phyloP scores from a whole-genome alignment of 2,329 filamentous ascomycete species.

The Westerdykella ornata region DNA sequence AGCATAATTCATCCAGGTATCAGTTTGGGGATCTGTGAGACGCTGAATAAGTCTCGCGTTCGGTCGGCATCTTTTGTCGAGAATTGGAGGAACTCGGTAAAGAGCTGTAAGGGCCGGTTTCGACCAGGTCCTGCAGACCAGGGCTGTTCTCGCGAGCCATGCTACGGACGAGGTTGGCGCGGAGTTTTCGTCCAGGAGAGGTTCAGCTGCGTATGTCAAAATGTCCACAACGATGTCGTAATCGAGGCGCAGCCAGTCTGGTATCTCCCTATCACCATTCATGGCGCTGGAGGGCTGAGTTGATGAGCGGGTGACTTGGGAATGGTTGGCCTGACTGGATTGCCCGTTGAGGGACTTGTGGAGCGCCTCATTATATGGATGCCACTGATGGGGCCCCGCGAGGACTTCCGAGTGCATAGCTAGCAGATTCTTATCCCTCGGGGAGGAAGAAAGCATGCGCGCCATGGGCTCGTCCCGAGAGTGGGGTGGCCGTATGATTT shows the following conservation, averaged over 20 bases:
- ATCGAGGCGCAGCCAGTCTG: constrained; percentile 54
- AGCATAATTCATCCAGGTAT: constrained; percentile 54
- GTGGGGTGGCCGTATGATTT: no score
- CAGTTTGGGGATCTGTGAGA: background rate
- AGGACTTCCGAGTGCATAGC: no score
- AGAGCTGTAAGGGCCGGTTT: constrained; percentile 69
- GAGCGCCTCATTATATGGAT: no score
- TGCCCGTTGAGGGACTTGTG: no score
- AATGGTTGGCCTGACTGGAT: no score
- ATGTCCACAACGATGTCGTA: constrained; percentile 64
- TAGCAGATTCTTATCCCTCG: no score
- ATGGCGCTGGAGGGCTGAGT: no score
- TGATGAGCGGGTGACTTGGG: no score
- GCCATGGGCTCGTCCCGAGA: no score
- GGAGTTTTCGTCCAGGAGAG: constrained; percentile 47
- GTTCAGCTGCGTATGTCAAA: constrained; percentile 60
- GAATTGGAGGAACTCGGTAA: constrained; percentile 62
- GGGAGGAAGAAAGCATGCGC: no score
- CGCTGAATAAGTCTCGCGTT: constrained; percentile 13
- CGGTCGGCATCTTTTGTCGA: constrained; percentile 45
- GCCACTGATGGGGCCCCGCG: no score
- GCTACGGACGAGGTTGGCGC: constrained; percentile 41
- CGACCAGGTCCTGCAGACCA: constrained; percentile 55
- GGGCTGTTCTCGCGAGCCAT: constrained; percentile 61
- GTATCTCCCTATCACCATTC: no score